These are phyloP conservation scores for Alternaria triticina DNA, from an alignment of 2,329 filamentous ascomycete genomes.

Conservation along the genomic window DNA sequence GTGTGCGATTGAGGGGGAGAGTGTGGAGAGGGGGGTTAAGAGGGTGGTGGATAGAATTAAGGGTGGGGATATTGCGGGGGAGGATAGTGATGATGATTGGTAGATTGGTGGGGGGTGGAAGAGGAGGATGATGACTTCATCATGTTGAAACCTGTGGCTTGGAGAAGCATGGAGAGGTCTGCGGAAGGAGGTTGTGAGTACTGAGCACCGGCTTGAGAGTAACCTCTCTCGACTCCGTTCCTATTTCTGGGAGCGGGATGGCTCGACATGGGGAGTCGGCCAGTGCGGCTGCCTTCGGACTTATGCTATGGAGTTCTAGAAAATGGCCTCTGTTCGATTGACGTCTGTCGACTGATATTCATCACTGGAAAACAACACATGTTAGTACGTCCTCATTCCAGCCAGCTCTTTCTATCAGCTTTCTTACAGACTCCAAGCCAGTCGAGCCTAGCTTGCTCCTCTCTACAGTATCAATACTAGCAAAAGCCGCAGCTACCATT, in stretches of 20 bases:
- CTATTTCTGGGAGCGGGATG: background rate
- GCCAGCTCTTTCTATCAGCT: background rate
- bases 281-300: background rate
- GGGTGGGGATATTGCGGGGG: constrained; percentile 30
- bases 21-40: constrained; percentile 28
- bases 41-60: constrained; percentile 34
- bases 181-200: background rate
- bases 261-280: background rate
- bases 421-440: background rate
- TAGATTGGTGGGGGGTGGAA: background rate
- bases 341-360: background rate
- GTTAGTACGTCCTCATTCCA: background rate
- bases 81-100: constrained; percentile 29
- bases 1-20: constrained; percentile 30
- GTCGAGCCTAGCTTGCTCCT: background rate
- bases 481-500: background rate
- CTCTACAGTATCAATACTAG: background rate
- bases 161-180: background rate
- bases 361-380: background rate
- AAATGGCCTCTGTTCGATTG: background rate
- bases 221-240: background rate
- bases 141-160: background rate
- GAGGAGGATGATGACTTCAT: background rate
- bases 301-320: background rate
- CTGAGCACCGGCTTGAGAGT: background rate